Evolutionary conservation across 2,329 filamentous ascomycete species (phyloP), one percentile per base, ranked within the genome.

Genomic region (Nemania sp.): DNA sequence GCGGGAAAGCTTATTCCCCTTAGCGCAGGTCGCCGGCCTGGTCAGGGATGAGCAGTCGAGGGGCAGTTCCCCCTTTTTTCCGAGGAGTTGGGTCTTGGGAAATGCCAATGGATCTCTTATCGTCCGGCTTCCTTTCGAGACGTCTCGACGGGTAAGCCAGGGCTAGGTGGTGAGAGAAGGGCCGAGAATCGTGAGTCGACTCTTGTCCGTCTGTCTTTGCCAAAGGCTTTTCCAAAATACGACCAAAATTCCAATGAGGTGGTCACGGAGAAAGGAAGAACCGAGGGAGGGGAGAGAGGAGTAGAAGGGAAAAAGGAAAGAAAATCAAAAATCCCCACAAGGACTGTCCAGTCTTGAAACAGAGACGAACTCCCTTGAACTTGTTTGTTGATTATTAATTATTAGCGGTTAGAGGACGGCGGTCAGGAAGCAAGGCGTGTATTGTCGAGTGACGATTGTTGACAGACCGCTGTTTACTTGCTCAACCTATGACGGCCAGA

Each of bases 401-500:
- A n/a, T n/a, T n/a, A n/a, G n/a, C n/a, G n/a, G n/a, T n/a, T n/a
- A n/a, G 25, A 29, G 25, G 25, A 29, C 40, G 10, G 39, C 39
- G 39, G 25, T 29, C 42, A 45, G 40, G 49, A 58, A 63, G 61
- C 58, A 58, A 64, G 58, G 54, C 61, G 56, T 32, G 35, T 17
- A 50, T 54, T 55, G 53, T 58, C 54, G 39, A 53, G 25, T 39
- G 40, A 40, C 15, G 34, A 21, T 29, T 29, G 7, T 29, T 29
- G 40, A 25, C 42, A 34, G 58, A 17, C 34, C 29, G 20, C 57
- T 49, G n/a, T n/a, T n/a, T n/a, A n/a, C n/a, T n/a, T n/a, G n/a
- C n/a, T n/a, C n/a, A n/a, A n/a, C 25, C 25, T 29, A 3, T 3
- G 35, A 51, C 29, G 39, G 15, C 10, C 17, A 15, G 13, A n/a